Evolutionary conservation across 495 filamentous ascomycete species (phyloP).

Genomic region (Schizothecium vesticola): DNA sequence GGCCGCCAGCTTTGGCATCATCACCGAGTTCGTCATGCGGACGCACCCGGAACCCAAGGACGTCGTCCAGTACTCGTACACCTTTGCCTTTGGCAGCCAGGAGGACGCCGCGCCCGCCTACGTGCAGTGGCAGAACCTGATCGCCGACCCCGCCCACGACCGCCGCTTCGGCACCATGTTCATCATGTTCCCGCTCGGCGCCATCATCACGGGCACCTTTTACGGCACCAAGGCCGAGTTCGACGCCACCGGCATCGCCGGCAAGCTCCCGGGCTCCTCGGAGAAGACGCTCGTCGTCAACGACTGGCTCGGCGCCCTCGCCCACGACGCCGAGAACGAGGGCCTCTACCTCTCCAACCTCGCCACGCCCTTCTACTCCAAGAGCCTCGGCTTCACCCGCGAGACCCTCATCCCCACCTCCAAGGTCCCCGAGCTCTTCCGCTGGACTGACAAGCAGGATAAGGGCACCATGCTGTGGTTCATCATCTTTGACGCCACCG

Average conservation of each 20-base stretch:
- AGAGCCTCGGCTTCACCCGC: slow-evolving; percentile 46
- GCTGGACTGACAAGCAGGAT: slow-evolving; percentile 43
- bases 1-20: slow-evolving; percentile 56
- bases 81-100: slow-evolving; percentile 40
- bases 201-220: slow-evolving; percentile 47
- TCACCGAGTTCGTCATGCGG: slow-evolving; percentile 57
- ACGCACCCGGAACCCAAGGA: slow-evolving; percentile 53
- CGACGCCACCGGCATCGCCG: slow-evolving; percentile 39
- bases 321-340: slow-evolving; percentile 46
- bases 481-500: slow-evolving; percentile 51
- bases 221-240: slow-evolving; percentile 51
- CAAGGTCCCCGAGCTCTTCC: slow-evolving; percentile 42
- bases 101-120: slow-evolving; percentile 37
- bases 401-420: slow-evolving; percentile 40
- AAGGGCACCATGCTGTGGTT: slow-evolving; percentile 51
- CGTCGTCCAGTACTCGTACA: slow-evolving; percentile 49
- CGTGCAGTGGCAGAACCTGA: slow-evolving; percentile 39
- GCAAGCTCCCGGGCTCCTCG: slow-evolving; percentile 34
- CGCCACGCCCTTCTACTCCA: slow-evolving; percentile 48
- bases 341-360: slow-evolving; percentile 40
- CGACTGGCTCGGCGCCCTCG: slow-evolving; percentile 52
- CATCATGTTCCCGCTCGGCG: slow-evolving; percentile 46
- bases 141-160: slow-evolving; percentile 47
- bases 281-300: slow-evolving; percentile 38
- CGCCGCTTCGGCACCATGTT: slow-evolving; percentile 50